Base-by-base conservation (phyloP, 176 grass and related monocot genomes). In the Oryza nivara region DNA sequence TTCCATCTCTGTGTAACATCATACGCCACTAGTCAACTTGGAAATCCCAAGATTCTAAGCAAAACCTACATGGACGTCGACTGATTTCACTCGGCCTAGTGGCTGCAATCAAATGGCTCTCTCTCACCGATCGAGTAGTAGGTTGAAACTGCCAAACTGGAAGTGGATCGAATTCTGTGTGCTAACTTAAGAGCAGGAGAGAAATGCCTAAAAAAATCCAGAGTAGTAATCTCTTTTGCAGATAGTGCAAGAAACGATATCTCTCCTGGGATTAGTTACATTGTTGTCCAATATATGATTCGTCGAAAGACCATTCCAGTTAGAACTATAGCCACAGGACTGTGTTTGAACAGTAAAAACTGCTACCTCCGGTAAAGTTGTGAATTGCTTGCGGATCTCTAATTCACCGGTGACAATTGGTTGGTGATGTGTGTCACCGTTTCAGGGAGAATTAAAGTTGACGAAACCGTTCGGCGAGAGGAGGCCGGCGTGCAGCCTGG, bases 381-480 rank as follows among this genome's bases (percentile, higher is more conserved):
- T 49, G 47, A 14, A 49, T 5, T 49, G 12, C 3, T 4, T 15
- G 3, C 3, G 12, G 12, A 49, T 52, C 49, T 4, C 49, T 52
- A 52, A 16, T 52, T 32, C 15, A 6, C 0, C 9, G 26, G 11
- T 19, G 72, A 52, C 30, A 74, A 19, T 74, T 52, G 7, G 46
- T 63, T 61, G 58, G 58, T 17, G 45, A 76, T 2, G 9, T 58
- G 49, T 15, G 30, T 40, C 73, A n/a, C 15, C 26, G 11, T 35
- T 56, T 36, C 28, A 19, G 23, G 47, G 65, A 3, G 64, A 56
- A 14, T 23, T 15, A 7, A 60, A 47, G 3, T 90, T 70, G 74
- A 90, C 88, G n/a, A 86, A 90, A 67, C 82, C 52, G 88, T 73
- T 68, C 47, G 17, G 48, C 0, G 1, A 25, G 35, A 47, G 54